Percentiles rank a stretch among this genome's conserved stretches.
phyloP scores from a whole-genome alignment of 2,329 filamentous ascomycete genomes.

The Venturia nashicola region DNA sequence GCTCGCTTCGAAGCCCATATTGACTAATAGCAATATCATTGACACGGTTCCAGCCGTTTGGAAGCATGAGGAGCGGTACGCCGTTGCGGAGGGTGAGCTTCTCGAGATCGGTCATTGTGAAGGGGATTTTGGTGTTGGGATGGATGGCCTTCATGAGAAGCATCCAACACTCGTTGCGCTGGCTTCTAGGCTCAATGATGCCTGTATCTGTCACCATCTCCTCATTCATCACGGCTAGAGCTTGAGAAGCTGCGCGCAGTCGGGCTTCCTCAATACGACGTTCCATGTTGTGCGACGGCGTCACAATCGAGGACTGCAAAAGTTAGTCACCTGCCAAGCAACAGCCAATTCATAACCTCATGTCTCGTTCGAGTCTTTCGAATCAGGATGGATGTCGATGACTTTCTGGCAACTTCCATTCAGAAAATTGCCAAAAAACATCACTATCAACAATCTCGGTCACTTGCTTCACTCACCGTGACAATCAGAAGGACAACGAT shows the following conservation, averaged over 20 bases:
- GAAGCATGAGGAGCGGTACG: not conserved
- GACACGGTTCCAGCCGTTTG: not conserved
- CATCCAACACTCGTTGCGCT: conserved; percentile 1
- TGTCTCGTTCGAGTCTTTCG: too few relatives aligned
- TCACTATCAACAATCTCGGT: not conserved
- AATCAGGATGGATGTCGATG: too few relatives aligned
- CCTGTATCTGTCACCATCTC: not conserved
- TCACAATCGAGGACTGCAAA: not conserved
- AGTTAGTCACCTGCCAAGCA: not conserved
- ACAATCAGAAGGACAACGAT: not conserved
- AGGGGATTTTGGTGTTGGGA: not conserved
- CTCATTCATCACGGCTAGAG: not conserved
- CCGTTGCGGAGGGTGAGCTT: not conserved
- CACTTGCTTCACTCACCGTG: not conserved
- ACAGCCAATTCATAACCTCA: not conserved
- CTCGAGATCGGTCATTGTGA: not conserved
- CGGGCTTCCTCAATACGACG: not conserved
- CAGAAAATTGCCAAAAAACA: not conserved
- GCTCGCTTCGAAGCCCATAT: not conserved
- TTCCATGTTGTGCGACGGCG: not conserved
- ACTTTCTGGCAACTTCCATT: too few relatives aligned
- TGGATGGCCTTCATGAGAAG: not conserved
- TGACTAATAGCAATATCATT: not conserved
- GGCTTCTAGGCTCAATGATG: not conserved
- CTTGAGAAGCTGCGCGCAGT: not conserved